A percentile compares a stretch with the other conserved stretches of the same genome.
These are phyloP conservation scores for Schoenoplectus tabernaemontani DNA, from an alignment of 202 grass and related monocot species.

Conservation along the genomic window DNA sequence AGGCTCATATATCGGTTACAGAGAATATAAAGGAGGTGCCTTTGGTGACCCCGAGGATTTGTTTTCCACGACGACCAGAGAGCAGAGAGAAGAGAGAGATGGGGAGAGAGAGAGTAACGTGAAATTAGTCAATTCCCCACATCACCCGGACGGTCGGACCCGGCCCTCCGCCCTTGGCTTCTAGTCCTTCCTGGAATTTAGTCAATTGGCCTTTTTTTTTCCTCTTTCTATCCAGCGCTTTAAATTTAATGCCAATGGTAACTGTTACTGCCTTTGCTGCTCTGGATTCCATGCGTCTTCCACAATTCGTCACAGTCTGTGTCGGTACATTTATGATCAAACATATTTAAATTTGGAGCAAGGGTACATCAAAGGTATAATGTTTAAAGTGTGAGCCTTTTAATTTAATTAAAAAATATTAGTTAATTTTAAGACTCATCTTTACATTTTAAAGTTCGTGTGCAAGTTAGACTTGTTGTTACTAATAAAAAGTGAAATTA, in stretches of 20 bases:
- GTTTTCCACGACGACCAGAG: background rate
- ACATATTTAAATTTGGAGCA: background rate
- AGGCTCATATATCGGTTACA: background rate
- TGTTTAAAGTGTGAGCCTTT: too few species aligned
- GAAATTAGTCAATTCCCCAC: too few species aligned
- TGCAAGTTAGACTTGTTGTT: too few species aligned
- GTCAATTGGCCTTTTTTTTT: too few species aligned
- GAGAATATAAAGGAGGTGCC: background rate
- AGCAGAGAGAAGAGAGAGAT: background rate
- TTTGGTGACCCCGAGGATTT: background rate
- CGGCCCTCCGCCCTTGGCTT: too few species aligned
- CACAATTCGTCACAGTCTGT: too few species aligned
- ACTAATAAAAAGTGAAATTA: background rate
- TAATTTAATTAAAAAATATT: too few species aligned
- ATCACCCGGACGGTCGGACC: too few species aligned
- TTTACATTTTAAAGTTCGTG: too few species aligned
- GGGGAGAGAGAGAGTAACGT: conserved; percentile 5
- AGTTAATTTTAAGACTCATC: too few species aligned
- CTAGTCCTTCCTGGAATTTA: background rate
- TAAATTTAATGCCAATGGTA: background rate
- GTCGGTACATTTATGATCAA: background rate
- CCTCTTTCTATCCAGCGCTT: too few species aligned
- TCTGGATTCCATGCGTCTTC: background rate
- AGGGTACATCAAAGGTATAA: too few species aligned
- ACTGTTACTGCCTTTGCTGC: background rate